Evolutionary conservation across 176 grass and related monocot species (phyloP).

Genomic region (Cenchrus americanus): DNA sequence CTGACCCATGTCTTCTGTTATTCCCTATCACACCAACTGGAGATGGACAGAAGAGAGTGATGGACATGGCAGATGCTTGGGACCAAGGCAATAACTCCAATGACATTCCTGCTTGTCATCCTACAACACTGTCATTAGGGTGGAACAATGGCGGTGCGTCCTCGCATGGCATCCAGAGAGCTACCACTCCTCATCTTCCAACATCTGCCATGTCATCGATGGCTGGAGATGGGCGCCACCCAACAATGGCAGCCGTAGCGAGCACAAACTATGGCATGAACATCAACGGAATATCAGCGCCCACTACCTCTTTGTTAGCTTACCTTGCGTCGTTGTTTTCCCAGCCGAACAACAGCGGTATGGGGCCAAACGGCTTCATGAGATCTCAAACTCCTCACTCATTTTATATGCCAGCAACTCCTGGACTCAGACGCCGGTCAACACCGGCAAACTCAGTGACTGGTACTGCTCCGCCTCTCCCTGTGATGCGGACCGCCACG

Average conservation of each 20-base stretch:
- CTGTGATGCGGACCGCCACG: background rate
- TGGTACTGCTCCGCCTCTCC: background rate
- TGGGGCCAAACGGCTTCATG: background rate
- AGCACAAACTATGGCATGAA: background rate
- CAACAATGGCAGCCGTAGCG: too few relatives aligned
- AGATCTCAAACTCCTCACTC: constrained; percentile 20
- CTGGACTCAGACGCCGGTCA: background rate
- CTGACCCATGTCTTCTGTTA: background rate
- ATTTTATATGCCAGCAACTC: background rate
- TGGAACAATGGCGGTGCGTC: background rate
- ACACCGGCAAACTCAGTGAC: background rate
- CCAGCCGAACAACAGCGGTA: background rate
- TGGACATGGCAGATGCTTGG: background rate
- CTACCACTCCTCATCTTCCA: background rate
- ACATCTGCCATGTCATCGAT: background rate
- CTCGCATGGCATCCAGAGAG: background rate
- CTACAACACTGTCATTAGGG: background rate
- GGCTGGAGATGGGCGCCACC: background rate
- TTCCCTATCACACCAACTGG: background rate
- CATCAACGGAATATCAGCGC: background rate
- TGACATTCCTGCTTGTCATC: background rate
- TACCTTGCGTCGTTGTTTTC: background rate
- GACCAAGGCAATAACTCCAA: background rate
- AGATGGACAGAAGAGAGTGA: background rate
- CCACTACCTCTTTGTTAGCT: background rate